Conservation (phyloP, 2,329 filamentous ascomycete species). For the Pseudopithomyces chartarum region DNA sequence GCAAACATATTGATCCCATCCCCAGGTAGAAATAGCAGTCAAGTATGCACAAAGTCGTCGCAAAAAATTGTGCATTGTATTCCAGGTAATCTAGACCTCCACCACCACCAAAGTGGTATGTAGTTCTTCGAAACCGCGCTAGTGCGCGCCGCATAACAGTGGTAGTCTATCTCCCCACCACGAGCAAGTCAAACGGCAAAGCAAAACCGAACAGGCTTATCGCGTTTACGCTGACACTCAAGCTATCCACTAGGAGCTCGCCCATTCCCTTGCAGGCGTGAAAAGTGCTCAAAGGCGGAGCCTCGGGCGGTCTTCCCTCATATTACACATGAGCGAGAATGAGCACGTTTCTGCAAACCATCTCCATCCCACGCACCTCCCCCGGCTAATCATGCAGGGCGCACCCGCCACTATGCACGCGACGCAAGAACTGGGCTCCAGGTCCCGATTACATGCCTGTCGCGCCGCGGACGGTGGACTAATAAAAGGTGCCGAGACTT, state of each 20-base stretch:
- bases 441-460: constrained; percentile 1
- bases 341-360: constrained; percentile 9
- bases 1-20: no score
- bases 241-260: not conserved
- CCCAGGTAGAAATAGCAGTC: no score
- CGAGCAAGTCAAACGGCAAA: not conserved
- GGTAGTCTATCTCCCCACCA: not conserved
- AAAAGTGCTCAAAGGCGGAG: constrained; percentile 2
- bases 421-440: not conserved
- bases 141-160: no score
- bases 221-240: no score
- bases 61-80: no score
- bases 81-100: no score
- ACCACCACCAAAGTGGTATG: no score
- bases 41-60: no score
- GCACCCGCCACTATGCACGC: not conserved
- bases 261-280: not conserved
- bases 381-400: constrained; percentile 1
- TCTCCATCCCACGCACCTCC: not conserved
- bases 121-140: no score
- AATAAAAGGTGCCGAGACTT: no score
- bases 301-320: not conserved
- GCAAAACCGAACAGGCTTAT: no score
- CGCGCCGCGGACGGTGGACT: not conserved
- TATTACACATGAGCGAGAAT: constrained; percentile 3